Evolutionary conservation across 176 grass and related monocot species (phyloP).

Genomic region (Puya raimondii): DNA sequence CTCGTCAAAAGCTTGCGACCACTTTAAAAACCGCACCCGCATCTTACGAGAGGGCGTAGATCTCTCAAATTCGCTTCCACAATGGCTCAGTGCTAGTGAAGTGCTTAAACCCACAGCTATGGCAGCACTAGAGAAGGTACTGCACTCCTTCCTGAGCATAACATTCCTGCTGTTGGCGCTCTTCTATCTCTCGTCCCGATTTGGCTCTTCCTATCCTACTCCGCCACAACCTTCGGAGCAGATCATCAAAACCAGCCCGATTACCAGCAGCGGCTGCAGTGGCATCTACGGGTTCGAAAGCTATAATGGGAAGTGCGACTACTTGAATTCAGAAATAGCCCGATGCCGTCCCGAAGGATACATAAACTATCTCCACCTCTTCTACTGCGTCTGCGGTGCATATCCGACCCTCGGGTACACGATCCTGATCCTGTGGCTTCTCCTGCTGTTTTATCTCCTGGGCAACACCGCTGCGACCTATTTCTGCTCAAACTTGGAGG

Average conservation of each 20-base stretch:
- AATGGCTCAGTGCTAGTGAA: background rate
- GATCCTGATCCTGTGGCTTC: conserved; percentile 35
- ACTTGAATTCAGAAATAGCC: conserved; percentile 2
- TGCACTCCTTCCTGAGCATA: conserved; percentile 2
- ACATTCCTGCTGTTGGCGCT: conserved; percentile 3
- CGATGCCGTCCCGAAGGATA: conserved; percentile 21
- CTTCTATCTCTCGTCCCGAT: background rate
- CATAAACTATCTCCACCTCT: conserved; percentile 48
- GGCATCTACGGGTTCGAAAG: conserved; percentile 10
- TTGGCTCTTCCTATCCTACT: background rate
- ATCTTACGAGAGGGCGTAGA: background rate
- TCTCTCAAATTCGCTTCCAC: background rate
- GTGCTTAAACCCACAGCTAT: background rate
- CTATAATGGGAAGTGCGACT: conserved; percentile 6
- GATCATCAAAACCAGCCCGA: background rate
- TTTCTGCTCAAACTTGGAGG: conserved; percentile 66
- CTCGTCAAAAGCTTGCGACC: background rate
- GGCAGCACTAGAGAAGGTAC: background rate
- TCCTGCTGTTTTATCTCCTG: conserved; percentile 64
- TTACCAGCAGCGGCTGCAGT: conserved; percentile 2
- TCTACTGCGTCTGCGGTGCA: conserved; percentile 37
- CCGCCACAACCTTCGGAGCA: background rate
- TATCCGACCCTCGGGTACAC: conserved; percentile 24
- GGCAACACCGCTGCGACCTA: conserved; percentile 64
- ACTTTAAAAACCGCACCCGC: background rate